Evolutionary conservation across 768 basidiomycete genomes (phyloP).

Genomic region (Myochromella boudieri): DNA sequence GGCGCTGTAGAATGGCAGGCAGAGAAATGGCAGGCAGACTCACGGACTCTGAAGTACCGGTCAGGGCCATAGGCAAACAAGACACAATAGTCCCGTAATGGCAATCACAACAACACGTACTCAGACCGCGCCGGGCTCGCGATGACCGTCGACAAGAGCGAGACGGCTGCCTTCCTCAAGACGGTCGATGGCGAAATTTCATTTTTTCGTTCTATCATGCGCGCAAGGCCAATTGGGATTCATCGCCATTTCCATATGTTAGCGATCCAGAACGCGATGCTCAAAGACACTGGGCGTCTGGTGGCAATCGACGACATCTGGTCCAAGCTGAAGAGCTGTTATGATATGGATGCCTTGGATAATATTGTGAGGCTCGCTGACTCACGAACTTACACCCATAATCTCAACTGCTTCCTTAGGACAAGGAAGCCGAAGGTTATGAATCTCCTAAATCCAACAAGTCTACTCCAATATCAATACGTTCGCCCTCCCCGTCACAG

Average conservation of each 20-base stretch:
- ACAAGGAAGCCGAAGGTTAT: conserved; percentile 42
- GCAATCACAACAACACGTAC: conserved; percentile 9
- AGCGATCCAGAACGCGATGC: conserved; percentile 69
- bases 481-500: conserved; percentile 67
- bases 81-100: conserved; percentile 9
- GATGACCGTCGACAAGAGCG: conserved; percentile 22
- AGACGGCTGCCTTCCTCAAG: conserved; percentile 50
- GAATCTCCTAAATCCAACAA: conserved; percentile 41
- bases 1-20: neutral
- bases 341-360: conserved; percentile 76
- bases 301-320: conserved; percentile 68
- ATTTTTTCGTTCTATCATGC: conserved; percentile 82
- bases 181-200: conserved; percentile 81
- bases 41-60: neutral
- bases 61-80: neutral
- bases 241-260: conserved; percentile 83
- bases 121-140: conserved; percentile 1
- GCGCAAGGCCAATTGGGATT: conserved; percentile 78
- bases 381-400: too few species aligned
- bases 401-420: too few species aligned
- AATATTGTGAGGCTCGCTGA: conserved; percentile 49
- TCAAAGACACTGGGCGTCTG: conserved; percentile 63
- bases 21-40: neutral
- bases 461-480: conserved; percentile 49
- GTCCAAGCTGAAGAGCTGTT: conserved; percentile 70